Conservation (phyloP, 2,329 filamentous ascomycete genomes). For the Karstenula rhodostoma region DNA sequence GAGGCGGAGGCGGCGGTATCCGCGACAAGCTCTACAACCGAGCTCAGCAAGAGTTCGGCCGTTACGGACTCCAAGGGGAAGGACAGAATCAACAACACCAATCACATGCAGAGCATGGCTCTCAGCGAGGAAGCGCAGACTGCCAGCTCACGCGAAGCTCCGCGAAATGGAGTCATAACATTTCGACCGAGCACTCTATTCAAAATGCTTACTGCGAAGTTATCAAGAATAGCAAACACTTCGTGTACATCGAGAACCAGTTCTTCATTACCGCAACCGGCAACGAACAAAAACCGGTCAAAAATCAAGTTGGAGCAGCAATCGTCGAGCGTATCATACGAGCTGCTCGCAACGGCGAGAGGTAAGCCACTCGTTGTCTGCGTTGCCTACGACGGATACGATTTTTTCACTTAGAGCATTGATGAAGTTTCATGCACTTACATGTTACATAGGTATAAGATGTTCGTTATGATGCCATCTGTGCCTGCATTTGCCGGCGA, state of each 20-base stretch:
- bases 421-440: background rate
- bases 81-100: slow-evolving; percentile 29
- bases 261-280: slow-evolving; percentile 87
- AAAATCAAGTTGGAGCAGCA: slow-evolving; percentile 79
- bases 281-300: slow-evolving; percentile 74
- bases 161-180: slow-evolving; percentile 68
- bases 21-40: slow-evolving; percentile 40
- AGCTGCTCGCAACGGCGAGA: slow-evolving; percentile 69
- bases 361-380: slow-evolving; percentile 50
- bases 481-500: slow-evolving; percentile 86
- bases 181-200: slow-evolving; percentile 73
- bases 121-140: slow-evolving; percentile 39
- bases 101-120: slow-evolving; percentile 42
- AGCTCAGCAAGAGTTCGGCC: slow-evolving; percentile 35
- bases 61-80: slow-evolving; percentile 32
- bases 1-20: slow-evolving; percentile 30
- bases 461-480: slow-evolving; percentile 80
- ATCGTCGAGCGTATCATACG: slow-evolving; percentile 80
- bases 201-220: slow-evolving; percentile 81
- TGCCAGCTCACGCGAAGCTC: slow-evolving; percentile 51
- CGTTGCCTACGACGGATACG: too few species aligned
- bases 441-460: slow-evolving; percentile 58
- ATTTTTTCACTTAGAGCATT: too few species aligned
- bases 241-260: slow-evolving; percentile 83
- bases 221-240: slow-evolving; percentile 74